Conservation (phyloP, 345 rosid genomes). For the Lepidium sativum region DNA sequence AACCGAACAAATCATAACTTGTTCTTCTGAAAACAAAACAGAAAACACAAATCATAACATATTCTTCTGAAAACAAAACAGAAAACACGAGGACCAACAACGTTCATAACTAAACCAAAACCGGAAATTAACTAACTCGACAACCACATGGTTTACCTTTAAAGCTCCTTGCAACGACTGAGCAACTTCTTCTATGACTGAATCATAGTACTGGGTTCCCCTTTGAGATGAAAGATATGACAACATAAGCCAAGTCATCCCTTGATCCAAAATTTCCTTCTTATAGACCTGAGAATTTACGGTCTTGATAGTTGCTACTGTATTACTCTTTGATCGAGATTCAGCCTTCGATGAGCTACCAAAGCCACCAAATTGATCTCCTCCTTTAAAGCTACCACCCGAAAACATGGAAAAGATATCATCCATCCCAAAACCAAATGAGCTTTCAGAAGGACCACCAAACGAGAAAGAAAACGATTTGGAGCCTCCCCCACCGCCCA, state of each 20-base stretch:
- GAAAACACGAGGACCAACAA: neutral
- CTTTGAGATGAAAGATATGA: conserved; percentile 45
- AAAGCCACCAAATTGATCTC: conserved; percentile 49
- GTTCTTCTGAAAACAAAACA: neutral
- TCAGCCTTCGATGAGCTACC: conserved; percentile 48
- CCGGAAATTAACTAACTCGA: neutral
- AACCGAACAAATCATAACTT: neutral
- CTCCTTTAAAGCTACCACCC: conserved; percentile 36
- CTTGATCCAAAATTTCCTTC: conserved; percentile 58
- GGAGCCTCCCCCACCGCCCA: conserved; percentile 67
- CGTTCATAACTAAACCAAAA: neutral
- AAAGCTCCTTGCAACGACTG: conserved; percentile 66
- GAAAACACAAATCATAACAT: no score
- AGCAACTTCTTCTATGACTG: conserved; percentile 51
- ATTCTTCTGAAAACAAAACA: no score
- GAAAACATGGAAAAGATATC: conserved; percentile 60
- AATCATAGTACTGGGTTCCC: conserved; percentile 48
- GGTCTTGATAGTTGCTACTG: conserved; percentile 37
- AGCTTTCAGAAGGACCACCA: conserved; percentile 44
- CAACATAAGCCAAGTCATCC: conserved; percentile 87
- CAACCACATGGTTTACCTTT: conserved; percentile 39
- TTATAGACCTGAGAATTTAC: conserved; percentile 47
- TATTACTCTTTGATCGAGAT: conserved; percentile 34
- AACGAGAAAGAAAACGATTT: conserved; percentile 60
- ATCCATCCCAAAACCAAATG: conserved; percentile 56